These are phyloP conservation scores for Metroxylon sagu DNA, from an alignment of 176 grass and related monocot genomes.

Conservation along the genomic window DNA sequence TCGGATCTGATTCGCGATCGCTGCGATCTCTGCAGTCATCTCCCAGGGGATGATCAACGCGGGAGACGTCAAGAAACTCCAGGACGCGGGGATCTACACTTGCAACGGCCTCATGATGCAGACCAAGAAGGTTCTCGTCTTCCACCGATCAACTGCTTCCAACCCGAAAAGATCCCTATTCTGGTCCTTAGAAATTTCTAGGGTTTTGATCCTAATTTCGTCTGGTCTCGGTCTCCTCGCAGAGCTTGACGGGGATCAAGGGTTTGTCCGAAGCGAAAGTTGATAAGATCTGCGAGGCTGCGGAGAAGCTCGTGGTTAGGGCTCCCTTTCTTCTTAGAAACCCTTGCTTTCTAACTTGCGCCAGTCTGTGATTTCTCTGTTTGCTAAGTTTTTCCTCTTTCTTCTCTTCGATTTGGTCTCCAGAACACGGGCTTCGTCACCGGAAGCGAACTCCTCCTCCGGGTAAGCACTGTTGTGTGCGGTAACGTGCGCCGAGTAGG, in stretches of 20 bases:
- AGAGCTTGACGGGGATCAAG: constrained; percentile 87
- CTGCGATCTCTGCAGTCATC: constrained; percentile 49
- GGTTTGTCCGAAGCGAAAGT: constrained; percentile 89
- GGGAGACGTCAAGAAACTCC: constrained; percentile 89
- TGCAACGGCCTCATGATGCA: constrained; percentile 99
- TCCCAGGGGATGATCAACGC: constrained; percentile 87
- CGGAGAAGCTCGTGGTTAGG: constrained; percentile 71
- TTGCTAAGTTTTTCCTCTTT: too few species aligned
- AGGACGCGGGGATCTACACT: constrained; percentile 95
- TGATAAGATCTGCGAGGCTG: constrained; percentile 85
- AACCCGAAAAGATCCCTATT: background rate
- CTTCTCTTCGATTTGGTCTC: background rate
- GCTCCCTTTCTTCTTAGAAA: constrained; percentile 2
- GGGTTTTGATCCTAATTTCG: background rate
- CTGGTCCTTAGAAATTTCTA: background rate
- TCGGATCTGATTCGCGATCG: constrained; percentile 5
- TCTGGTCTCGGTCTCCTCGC: background rate
- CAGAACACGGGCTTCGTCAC: constrained; percentile 75
- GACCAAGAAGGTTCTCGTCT: constrained; percentile 67
- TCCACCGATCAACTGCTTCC: background rate
- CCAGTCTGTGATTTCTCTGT: too few species aligned
- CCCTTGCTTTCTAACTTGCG: background rate
- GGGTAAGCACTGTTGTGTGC: constrained; percentile 19
- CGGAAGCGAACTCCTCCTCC: constrained; percentile 68
- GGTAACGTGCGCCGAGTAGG: too few species aligned